phyloP scores from a whole-genome alignment of 75 land plant genomes.

The Picea glauca region DNA sequence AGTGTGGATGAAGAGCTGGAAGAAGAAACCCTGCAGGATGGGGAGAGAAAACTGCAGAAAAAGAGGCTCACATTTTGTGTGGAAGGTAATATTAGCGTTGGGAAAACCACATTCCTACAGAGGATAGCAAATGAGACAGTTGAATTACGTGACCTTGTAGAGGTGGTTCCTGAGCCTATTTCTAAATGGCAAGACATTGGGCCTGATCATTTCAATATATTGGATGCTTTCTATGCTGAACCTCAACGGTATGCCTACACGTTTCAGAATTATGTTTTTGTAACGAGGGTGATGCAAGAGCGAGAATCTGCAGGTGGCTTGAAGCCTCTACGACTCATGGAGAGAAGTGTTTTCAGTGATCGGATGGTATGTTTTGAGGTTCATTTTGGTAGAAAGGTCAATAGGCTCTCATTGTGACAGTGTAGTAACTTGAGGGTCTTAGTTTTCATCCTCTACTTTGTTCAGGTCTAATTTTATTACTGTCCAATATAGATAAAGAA shows the following conservation, averaged over 20 bases:
- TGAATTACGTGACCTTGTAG: conserved; percentile 93
- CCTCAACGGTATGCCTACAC: conserved; percentile 98
- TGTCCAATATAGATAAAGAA: no score
- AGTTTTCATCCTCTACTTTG: no score
- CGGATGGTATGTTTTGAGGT: conserved; percentile 65
- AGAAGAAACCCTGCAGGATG: conserved; percentile 29
- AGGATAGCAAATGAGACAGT: conserved; percentile 95
- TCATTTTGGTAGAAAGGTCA: neutral
- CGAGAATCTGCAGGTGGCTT: conserved; percentile 85
- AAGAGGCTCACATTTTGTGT: conserved; percentile 94
- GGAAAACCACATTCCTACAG: conserved; percentile 94
- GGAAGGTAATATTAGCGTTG: conserved; percentile 99
- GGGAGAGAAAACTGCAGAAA: conserved; percentile 28
- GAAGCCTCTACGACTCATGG: conserved; percentile 95
- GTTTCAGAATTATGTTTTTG: conserved; percentile 98
- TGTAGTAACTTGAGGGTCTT: no score
- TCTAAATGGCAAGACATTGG: conserved; percentile 70
- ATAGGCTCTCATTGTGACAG: no score
- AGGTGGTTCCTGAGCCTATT: conserved; percentile 88
- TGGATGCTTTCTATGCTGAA: conserved; percentile 95
- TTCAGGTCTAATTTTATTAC: no score
- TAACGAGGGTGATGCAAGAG: conserved; percentile 98
- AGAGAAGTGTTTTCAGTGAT: conserved; percentile 99
- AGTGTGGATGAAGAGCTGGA: conserved; percentile 81
- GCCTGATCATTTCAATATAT: conserved; percentile 88